A percentile compares a stretch with the other conserved stretches of the same genome.
These are phyloP conservation scores for Lonicera japonica DNA, from an alignment of 129 eudicot genomes.

Conservation along the genomic window DNA sequence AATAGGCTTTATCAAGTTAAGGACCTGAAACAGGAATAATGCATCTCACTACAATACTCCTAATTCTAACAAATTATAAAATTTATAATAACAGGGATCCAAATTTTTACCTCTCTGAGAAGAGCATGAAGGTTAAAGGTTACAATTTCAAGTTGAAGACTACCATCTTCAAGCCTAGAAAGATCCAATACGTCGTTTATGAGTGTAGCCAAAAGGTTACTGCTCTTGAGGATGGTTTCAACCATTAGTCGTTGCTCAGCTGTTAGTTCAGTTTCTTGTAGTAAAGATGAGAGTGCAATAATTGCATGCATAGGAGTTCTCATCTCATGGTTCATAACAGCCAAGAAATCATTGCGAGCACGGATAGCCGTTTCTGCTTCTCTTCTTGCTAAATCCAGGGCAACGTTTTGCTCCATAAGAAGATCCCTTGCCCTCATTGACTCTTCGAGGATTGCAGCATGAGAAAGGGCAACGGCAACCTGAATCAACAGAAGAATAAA, in stretches of 20 bases:
- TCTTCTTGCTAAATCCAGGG: conserved; percentile 91
- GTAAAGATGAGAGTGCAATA: conserved; percentile 77
- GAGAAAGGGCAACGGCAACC: conserved; percentile 98
- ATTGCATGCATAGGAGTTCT: conserved; percentile 96
- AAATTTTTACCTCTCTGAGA: conserved; percentile 60
- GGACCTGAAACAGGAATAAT: conserved; percentile 44
- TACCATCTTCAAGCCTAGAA: conserved; percentile 93
- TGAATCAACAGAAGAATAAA: conserved; percentile 14
- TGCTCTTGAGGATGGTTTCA: conserved; percentile 89
- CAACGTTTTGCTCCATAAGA: conserved; percentile 94
- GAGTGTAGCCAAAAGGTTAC: conserved; percentile 80
- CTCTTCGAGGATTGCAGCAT: conserved; percentile 97
- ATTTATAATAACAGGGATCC: background rate
- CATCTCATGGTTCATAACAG: conserved; percentile 99
- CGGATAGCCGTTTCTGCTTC: conserved; percentile 96
- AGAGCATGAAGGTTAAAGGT: conserved; percentile 73
- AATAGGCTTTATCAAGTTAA: conserved; percentile 73
- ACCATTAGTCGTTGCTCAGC: conserved; percentile 96
- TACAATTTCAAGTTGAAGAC: conserved; percentile 77
- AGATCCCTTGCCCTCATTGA: conserved; percentile 91
- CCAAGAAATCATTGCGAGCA: conserved; percentile 95
- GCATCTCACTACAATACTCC: background rate
- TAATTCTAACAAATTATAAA: background rate
- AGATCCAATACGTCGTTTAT: conserved; percentile 94
- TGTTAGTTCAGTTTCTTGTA: conserved; percentile 78